Base-by-base conservation (phyloP, 805 yeast species). In the Clavispora vitiphila region DNA sequence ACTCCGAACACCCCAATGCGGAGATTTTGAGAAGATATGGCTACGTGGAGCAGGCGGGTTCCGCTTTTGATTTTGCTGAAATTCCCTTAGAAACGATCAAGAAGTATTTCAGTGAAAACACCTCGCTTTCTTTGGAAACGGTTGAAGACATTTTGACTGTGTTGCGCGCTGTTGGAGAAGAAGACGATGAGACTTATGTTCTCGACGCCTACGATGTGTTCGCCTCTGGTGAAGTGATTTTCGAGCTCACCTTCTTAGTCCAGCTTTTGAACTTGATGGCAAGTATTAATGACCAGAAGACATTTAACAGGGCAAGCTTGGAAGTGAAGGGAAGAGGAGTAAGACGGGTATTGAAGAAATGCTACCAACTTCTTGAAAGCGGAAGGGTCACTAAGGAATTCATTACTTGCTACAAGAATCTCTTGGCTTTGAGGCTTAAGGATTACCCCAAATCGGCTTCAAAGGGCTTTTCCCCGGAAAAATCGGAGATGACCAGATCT, bases 11-110 rank as follows among this genome's bases (percentile, higher is more conserved):
- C 49, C 93, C 97, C 27, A 91, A 90, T 59, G 69, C 91, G n/a
- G 98, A 93, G 55, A 72, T 93, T 24, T 67, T 93, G 41, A 76
- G 99, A 54, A 75, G 96, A 43, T 91, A 91, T 53, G 99, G 99
- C 0, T 91, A 86, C 54, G 93, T 88, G 20, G 96, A 90, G 62
- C 60, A 65, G 47, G 71, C 69, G 16, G 86, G 87, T 0, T 83
- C 93, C 2, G 77, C 75, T 36, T 78, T 69, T 57, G 98, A 91
- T 59, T 83, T 86, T 54, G 96, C 83, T 7, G 98, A 91, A 60
- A 53, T 91, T 3, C 70, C 80, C 1, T 49, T 82, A 20, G 49
- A 55, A 0, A 55, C 58, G 3, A 67, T 81, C 11, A 67, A 64
- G 38, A 53, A 60, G 1, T 67, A 67, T 8, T 70, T 76, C 38